Percentiles rank a stretch among this genome's conserved stretches.
phyloP scores from a whole-genome alignment of 2,329 filamentous ascomycete species.

The Penicillium sp. region DNA sequence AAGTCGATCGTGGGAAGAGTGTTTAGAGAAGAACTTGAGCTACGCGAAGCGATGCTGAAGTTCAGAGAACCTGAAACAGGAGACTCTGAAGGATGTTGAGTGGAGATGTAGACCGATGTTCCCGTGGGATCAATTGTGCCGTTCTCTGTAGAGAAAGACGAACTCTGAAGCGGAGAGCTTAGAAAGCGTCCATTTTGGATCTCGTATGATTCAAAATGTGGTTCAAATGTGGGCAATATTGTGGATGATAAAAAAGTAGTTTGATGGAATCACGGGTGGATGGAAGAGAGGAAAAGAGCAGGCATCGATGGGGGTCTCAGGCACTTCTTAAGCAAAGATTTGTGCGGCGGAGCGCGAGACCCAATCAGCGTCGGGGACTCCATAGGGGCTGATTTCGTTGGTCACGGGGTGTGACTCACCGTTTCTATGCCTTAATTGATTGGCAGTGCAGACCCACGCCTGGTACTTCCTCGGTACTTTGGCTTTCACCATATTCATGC shows the following conservation, averaged over 20 bases:
- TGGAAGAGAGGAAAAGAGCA: constrained; percentile 25
- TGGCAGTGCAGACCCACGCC: constrained; percentile 16
- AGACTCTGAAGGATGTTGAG: constrained; percentile 40
- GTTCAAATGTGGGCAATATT: constrained; percentile 13
- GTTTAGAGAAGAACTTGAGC: constrained; percentile 39
- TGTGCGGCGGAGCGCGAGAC: constrained; percentile 6
- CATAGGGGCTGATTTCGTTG: constrained; percentile 11
- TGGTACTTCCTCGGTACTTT: not conserved
- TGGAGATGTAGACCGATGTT: constrained; percentile 27
- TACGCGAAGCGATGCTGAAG: constrained; percentile 40
- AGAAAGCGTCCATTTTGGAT: constrained; percentile 40
- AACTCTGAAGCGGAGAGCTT: constrained; percentile 29
- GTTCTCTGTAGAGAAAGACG: constrained; percentile 37
- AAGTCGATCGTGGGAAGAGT: constrained; percentile 40
- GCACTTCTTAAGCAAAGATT: constrained; percentile 35
- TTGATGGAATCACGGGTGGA: constrained; percentile 10
- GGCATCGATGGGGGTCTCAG: constrained; percentile 38
- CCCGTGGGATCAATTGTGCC: constrained; percentile 40
- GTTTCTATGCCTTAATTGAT: constrained; percentile 13
- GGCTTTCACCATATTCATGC: not conserved
- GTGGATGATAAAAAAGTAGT: constrained; percentile 7
- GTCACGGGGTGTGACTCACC: constrained; percentile 40
- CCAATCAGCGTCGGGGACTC: constrained; percentile 24
- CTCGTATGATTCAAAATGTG: constrained; percentile 20
- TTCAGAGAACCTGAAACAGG: constrained; percentile 44